Evolutionary conservation across 2,329 filamentous ascomycete species (phyloP).

Genomic region (Penicillium decumbens): DNA sequence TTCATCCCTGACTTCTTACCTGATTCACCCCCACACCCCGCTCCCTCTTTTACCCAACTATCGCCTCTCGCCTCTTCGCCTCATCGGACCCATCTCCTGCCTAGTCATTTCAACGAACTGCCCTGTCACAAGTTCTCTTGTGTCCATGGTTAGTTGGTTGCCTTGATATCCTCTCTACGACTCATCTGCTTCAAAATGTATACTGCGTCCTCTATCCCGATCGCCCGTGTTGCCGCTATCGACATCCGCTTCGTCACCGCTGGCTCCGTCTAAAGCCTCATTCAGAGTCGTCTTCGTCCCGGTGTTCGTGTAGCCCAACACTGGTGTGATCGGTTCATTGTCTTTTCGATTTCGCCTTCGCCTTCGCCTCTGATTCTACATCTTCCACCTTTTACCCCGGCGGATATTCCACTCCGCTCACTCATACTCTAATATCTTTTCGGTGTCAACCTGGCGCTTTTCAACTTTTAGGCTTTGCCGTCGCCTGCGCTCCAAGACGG

Average conservation of each 20-base stretch:
- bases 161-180: slow-evolving; percentile 21
- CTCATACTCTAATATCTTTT: slow-evolving; percentile 2
- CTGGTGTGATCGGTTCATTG: slow-evolving; percentile 23
- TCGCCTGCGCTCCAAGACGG: slow-evolving; percentile 26
- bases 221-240: slow-evolving; percentile 36
- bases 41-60: neutral
- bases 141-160: slow-evolving; percentile 31
- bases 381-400: neutral
- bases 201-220: slow-evolving; percentile 36
- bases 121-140: slow-evolving; percentile 25
- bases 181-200: slow-evolving; percentile 37
- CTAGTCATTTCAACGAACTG: slow-evolving; percentile 8
- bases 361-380: neutral
- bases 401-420: neutral
- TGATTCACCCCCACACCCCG: neutral
- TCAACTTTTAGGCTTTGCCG: slow-evolving; percentile 23
- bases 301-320: slow-evolving; percentile 17
- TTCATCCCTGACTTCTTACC: too few species aligned
- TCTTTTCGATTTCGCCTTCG: slow-evolving; percentile 4
- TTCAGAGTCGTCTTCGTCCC: slow-evolving; percentile 15
- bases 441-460: slow-evolving; percentile 20
- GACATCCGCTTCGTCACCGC: slow-evolving; percentile 29
- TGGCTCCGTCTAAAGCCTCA: slow-evolving; percentile 17
- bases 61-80: slow-evolving; percentile 4
- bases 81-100: slow-evolving; percentile 3